Base-by-base conservation (phyloP, 2,329 filamentous ascomycete species). In the Fusarium abutilonis region DNA sequence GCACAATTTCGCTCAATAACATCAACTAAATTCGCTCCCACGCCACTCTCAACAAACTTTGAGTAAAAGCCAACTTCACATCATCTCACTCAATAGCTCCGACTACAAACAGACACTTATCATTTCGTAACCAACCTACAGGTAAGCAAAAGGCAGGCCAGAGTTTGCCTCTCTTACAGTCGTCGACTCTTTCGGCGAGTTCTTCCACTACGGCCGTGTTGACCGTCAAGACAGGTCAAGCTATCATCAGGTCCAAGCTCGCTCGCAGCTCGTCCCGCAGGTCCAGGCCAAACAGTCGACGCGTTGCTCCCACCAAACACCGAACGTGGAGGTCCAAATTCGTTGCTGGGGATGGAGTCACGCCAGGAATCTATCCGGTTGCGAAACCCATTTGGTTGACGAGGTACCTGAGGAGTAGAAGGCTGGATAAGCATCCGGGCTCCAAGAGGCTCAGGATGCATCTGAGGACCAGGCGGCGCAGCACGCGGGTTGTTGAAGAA, bases 201-300 rank as follows among this genome's bases (percentile, higher is more conserved):
- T 8, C 23, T 26, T 26, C 23, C 8, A 26, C 23, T 26, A 26
- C 23, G 23, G 2, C 23, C 23, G 8, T 8, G 23, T 8, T 21
- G 31, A 15, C 15, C 19, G 21, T 14, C 14, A 11, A 62, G 13
- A 15, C 38, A 34, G 1, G 38, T 63, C 2, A 45, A 15, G 34
- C 47, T 63, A 21, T 63, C 58, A 8, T 34, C 38, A 2, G 60
- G 60, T 3, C 9, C 39, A 19, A 60, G 4, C 17, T 17, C 40
- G 29, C 26, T 34, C 28, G 9, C 34, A 28, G 19, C 19, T 5
- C 26, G 10, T 9, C 41, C 14, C 19, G 17, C 19, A 19, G 21
- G 17, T 14, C 45, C 50, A 21, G 57, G 57, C 57, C 57, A 62
- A 8, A 46, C 35, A 8, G 59, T 62, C 6, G 51, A 35, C 14